A percentile compares a stretch with the other conserved stretches of the same genome.
These are phyloP conservation scores for Aaosphaeria arxii DNA, from an alignment of 2,329 filamentous ascomycete species.

Conservation along the genomic window DNA sequence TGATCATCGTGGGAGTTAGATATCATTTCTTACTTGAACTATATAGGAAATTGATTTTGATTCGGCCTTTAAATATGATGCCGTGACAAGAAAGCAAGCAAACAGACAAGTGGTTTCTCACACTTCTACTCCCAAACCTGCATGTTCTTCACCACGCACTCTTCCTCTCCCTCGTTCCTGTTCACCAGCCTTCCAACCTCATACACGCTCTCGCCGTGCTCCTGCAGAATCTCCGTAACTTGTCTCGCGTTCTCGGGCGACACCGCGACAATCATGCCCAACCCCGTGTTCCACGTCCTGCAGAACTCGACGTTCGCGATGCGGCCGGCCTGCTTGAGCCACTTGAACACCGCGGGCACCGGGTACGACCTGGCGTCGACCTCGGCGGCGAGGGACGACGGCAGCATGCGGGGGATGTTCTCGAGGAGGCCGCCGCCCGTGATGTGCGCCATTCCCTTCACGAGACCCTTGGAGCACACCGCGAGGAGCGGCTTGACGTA, in stretches of 20 bases:
- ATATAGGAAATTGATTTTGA: no score
- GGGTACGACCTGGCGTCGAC: slow-evolving; percentile 76
- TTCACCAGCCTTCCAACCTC: slow-evolving; percentile 69
- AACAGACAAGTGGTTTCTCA: no score
- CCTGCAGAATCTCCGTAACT: slow-evolving; percentile 60
- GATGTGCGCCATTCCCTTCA: slow-evolving; percentile 96
- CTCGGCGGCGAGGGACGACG: slow-evolving; percentile 71
- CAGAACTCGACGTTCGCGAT: slow-evolving; percentile 79
- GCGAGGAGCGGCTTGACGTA: slow-evolving; percentile 82
- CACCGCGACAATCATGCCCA: slow-evolving; percentile 92
- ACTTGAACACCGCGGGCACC: slow-evolving; percentile 76
- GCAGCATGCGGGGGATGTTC: slow-evolving; percentile 93
- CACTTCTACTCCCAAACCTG: slow-evolving; percentile 42
- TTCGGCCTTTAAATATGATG: no score
- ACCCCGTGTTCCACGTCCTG: slow-evolving; percentile 88
- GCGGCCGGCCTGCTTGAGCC: slow-evolving; percentile 74
- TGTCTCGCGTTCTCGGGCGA: slow-evolving; percentile 60
- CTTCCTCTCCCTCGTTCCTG: slow-evolving; percentile 55
- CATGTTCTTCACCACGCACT: slow-evolving; percentile 63
- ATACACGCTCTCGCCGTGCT: slow-evolving; percentile 73
- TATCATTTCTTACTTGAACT: no score
- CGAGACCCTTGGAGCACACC: slow-evolving; percentile 57
- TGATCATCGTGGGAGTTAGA: no score
- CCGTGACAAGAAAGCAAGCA: no score
- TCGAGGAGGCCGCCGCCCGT: slow-evolving; percentile 90